A percentile compares a stretch with the other conserved stretches of the same genome.
Evolutionary conservation across 2,329 filamentous ascomycete genomes (phyloP).

Genomic region (Biscogniauxia mediterranea): DNA sequence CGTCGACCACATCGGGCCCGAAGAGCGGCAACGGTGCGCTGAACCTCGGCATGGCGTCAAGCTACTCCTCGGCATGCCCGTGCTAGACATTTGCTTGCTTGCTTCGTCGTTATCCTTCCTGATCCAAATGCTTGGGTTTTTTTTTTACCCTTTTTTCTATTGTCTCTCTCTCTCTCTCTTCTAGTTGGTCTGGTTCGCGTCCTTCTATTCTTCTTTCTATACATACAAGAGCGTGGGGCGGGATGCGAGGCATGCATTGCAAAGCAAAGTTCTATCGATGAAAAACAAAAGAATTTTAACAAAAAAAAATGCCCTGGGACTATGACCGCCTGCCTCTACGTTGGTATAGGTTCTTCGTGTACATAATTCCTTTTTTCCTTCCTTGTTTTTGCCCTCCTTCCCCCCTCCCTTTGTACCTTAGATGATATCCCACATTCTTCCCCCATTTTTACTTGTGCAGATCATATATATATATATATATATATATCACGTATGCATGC

Average conservation of each 20-base stretch:
- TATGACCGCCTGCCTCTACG: constrained; percentile 10
- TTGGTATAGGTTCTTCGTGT: constrained; percentile 13
- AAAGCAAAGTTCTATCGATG: constrained; percentile 5
- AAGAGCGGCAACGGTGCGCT: constrained; percentile 28
- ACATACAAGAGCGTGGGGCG: no score
- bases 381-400: constrained; percentile 6
- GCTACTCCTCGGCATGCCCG: constrained; percentile 28
- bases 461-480: constrained; percentile 21
- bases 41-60: constrained; percentile 26
- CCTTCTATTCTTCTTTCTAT: background rate
- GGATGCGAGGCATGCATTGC: no score
- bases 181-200: background rate
- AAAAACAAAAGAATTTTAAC: constrained; percentile 7
- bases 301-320: constrained; percentile 1
- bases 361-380: constrained; percentile 16
- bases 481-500: no score
- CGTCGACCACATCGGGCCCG: constrained; percentile 22
- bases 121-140: no score
- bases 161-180: constrained; percentile 10
- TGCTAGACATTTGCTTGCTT: constrained; percentile 15
- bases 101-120: constrained; percentile 11
- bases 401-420: constrained; percentile 15
- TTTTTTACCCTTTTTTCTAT: constrained; percentile 21
- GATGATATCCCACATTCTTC: constrained; percentile 21
- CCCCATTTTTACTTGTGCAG: constrained; percentile 1